These are phyloP conservation scores for Hymenoscyphus albidus DNA, from an alignment of 2,329 filamentous ascomycete species.

Conservation along the genomic window DNA sequence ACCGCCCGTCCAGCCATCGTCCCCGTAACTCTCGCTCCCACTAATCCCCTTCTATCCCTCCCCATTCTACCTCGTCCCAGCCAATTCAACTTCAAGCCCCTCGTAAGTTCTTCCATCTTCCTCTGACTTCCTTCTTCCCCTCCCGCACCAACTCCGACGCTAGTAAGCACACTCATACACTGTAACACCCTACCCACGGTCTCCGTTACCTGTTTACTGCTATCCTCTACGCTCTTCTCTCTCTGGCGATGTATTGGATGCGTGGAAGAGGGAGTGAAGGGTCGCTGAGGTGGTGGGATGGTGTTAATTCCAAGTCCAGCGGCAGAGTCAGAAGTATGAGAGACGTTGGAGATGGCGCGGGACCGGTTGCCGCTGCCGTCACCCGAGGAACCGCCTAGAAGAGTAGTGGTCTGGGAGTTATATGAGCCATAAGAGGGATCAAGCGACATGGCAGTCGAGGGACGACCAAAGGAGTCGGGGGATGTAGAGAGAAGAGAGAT, in stretches of 20 bases:
- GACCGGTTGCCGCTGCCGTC: conserved; percentile 57
- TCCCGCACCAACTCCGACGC: conserved; percentile 49
- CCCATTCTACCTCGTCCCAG: conserved; percentile 85
- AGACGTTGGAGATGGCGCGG: conserved; percentile 83
- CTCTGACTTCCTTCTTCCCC: conserved; percentile 65
- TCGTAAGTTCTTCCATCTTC: conserved; percentile 78
- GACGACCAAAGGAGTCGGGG: conserved; percentile 51
- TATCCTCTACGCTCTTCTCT: conserved; percentile 55
- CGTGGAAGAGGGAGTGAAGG: conserved; percentile 31
- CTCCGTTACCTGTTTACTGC: conserved; percentile 75
- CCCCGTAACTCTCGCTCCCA: conserved; percentile 41
- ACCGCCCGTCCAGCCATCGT: conserved; percentile 1
- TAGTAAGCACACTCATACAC: conserved; percentile 86
- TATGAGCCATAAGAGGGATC: conserved; percentile 74
- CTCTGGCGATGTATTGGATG: conserved; percentile 27
- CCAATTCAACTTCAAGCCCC: conserved; percentile 95
- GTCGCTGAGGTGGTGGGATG: conserved; percentile 28
- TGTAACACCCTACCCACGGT: conserved; percentile 95
- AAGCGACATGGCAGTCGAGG: conserved; percentile 70
- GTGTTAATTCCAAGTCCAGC: conserved; percentile 27
- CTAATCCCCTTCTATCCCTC: conserved; percentile 82
- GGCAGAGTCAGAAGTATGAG: conserved; percentile 46
- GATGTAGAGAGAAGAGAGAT: conserved; percentile 40
- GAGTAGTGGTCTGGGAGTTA: conserved; percentile 73
- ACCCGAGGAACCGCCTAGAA: conserved; percentile 57